Evolutionary conservation across 306 rosid genomes (phyloP).

Genomic region (Lathyrus tuberosus): DNA sequence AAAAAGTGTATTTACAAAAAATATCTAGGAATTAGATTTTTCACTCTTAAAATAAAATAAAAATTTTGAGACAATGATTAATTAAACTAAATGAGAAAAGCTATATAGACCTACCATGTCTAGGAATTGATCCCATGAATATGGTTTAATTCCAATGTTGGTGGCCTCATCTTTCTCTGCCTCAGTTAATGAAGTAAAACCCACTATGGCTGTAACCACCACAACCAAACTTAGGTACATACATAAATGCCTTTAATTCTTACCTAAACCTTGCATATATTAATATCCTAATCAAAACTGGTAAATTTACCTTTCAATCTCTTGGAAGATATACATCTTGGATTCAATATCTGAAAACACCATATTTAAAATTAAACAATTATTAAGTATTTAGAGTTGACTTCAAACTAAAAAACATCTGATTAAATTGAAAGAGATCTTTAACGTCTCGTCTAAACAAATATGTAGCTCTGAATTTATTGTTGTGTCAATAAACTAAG

Average conservation of each 20-base stretch:
- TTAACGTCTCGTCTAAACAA: too few relatives aligned
- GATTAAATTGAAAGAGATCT: too few relatives aligned
- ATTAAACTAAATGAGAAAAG: background rate
- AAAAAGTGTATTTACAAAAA: too few relatives aligned
- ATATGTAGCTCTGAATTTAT: too few relatives aligned
- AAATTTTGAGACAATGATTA: background rate
- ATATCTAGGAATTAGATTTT: too few relatives aligned
- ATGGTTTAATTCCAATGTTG: conserved; percentile 57
- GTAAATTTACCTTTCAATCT: conserved; percentile 66
- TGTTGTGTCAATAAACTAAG: too few relatives aligned
- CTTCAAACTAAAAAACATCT: too few relatives aligned
- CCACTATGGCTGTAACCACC: conserved; percentile 62
- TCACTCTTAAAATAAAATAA: too few relatives aligned
- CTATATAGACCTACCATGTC: conserved; percentile 52
- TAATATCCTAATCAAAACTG: background rate
- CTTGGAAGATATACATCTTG: conserved; percentile 54
- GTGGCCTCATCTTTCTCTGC: conserved; percentile 60
- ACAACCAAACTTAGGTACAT: conserved; percentile 39
- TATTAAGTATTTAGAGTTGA: too few relatives aligned
- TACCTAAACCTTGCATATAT: background rate
- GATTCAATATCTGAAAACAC: conserved; percentile 61
- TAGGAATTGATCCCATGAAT: conserved; percentile 80
- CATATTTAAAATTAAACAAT: background rate
- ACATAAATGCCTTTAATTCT: conserved; percentile 8
- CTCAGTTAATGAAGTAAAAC: conserved; percentile 74